Base-by-base conservation (phyloP, 768 basidiomycete species). In the Suillus ampliporus region DNA sequence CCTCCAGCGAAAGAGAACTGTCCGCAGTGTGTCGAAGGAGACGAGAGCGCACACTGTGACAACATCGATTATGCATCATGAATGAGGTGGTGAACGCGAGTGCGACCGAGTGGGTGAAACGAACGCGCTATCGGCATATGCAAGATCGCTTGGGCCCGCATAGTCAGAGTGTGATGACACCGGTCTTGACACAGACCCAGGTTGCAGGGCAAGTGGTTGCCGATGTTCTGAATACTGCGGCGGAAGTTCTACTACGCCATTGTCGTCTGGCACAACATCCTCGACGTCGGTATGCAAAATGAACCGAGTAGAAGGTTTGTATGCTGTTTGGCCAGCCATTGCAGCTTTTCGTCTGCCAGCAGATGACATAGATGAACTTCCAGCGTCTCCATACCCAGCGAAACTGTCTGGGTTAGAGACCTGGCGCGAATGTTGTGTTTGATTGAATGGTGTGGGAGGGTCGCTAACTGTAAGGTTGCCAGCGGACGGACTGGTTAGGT, bases 281-380 rank as follows among this genome's bases (percentile, higher is more conserved):
- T 89, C 89, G 9, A 82, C 83, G 70, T 91, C 91, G 4, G 86
- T 88, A 65, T 92, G 90, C 7, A 91, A 65, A 61, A 91, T 80
- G 71, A 85, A 89, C 52, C 88, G 83, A 23, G 87, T 76, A 5
- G 82, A 75, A 38, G 70, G 64, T 50, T 73, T 79, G 66, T 84
- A 80, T 15, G 65, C 60, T 7, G 79, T 66, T 34, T 73, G 61
- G 21, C 83, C 84, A n/a, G 84, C 84, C 80, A 83, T 80, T 2
- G 79, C 79, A 10, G 86, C 86, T 71, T 89, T 89, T 37, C 82
- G 79, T 50, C 81, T 82, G 37, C 78, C 76, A 44, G 78, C 74
- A 1, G 86, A 81, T 57, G 74, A 66, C 66, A 69, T 67, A n/a
- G 69, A 62, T 31, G 74, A 67, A 28, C 60, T 62, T 15, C 57